These are phyloP conservation scores for Jatropha podagrica DNA, from an alignment of 441 rosid genomes.

Conservation along the genomic window DNA sequence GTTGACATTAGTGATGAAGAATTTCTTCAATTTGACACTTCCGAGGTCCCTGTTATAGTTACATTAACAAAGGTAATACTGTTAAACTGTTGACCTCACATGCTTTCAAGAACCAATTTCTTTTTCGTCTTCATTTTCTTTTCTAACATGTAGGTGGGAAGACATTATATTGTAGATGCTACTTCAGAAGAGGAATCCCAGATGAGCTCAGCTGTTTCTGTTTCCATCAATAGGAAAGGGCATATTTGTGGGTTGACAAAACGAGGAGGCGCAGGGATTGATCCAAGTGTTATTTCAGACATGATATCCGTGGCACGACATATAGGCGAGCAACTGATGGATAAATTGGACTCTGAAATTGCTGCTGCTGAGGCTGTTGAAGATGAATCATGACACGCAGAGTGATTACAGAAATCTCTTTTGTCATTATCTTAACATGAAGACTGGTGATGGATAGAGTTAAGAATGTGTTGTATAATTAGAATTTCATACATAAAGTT, in stretches of 20 bases:
- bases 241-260: constrained; percentile 73
- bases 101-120: too few species aligned
- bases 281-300: constrained; percentile 76
- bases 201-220: constrained; percentile 83
- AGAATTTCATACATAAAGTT: too few species aligned
- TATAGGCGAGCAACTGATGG: constrained; percentile 56
- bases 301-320: constrained; percentile 81
- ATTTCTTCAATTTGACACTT: constrained; percentile 77
- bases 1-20: constrained; percentile 90
- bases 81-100: too few species aligned
- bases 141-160: constrained; percentile 51
- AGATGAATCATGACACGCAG: constrained; percentile 4
- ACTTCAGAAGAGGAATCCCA: constrained; percentile 91
- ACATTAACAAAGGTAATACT: constrained; percentile 68
- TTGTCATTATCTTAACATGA: too few species aligned
- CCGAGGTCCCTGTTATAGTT: constrained; percentile 62
- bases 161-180: constrained; percentile 76
- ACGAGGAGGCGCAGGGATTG: constrained; percentile 78
- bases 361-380: constrained; percentile 69
- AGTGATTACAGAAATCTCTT: not conserved
- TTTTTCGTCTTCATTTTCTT: not conserved
- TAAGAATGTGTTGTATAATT: too few species aligned
- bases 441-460: too few species aligned
- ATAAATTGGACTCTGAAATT: constrained; percentile 65
- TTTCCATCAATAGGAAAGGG: constrained; percentile 66